Conservation (phyloP, 768 basidiomycete genomes). For the Megacollybia marginata region DNA sequence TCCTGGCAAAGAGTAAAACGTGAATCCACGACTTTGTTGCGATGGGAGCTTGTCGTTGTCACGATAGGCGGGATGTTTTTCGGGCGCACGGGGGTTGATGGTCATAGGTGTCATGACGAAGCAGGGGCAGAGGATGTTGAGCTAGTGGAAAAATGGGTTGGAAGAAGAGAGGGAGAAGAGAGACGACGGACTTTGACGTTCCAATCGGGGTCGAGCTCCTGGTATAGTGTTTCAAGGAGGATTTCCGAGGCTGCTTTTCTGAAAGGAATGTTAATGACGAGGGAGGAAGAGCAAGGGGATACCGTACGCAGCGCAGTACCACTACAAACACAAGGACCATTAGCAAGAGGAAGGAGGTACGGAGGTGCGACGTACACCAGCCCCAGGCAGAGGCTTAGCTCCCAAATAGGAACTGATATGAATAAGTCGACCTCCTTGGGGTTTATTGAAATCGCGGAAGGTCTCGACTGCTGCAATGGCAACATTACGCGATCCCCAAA, state of each 20-base stretch:
- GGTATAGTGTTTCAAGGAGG: conserved; percentile 17
- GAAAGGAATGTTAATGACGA: too few species aligned
- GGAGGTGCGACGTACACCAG: conserved; percentile 10
- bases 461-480: conserved; percentile 22
- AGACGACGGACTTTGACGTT: conserved; percentile 18
- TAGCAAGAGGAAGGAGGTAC: background rate
- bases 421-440: conserved; percentile 26
- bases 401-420: conserved; percentile 23
- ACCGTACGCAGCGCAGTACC: background rate
- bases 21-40: background rate
- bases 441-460: conserved; percentile 29
- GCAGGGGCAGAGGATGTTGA: background rate
- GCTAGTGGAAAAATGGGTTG: background rate
- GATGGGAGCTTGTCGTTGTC: background rate
- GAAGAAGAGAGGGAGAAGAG: background rate
- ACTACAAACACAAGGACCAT: background rate
- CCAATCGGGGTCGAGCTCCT: conserved; percentile 27
- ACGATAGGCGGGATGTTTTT: background rate
- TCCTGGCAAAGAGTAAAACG: background rate
- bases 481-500: conserved; percentile 23
- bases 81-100: background rate
- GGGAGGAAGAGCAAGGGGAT: too few species aligned
- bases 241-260: conserved; percentile 22
- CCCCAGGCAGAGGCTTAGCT: conserved; percentile 3
- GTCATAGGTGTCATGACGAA: background rate